Evolutionary conservation across 1,284 basidiomycete species (phyloP), one percentile per base, ranked within the genome.

Genomic region (Heterobasidion irregulare): DNA sequence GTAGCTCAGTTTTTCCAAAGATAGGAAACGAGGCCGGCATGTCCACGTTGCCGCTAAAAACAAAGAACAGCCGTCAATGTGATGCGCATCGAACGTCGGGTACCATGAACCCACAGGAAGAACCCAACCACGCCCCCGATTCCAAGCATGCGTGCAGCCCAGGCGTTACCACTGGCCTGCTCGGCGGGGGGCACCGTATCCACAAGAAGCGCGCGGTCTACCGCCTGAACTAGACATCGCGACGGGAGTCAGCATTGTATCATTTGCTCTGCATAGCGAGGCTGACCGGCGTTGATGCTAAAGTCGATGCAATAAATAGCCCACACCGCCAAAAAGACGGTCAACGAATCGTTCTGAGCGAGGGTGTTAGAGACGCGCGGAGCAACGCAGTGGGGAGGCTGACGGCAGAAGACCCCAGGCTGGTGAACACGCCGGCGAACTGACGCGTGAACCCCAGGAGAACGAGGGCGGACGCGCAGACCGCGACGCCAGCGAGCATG

Each of bases 251-350:
- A 52, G 18, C 15, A 44, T 26, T 26, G 5, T 26, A 6, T 26
- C 26, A 26, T 26, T 26, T 36, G 50, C 12, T 35, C n/a, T 15
- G 18, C 13, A 16, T 26, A 15, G n/a, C 32, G 32, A 33, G 36
- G 60, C 75, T 56, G 58, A 84, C 86, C 84, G 38, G 87, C 93
- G 66, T 98, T 98, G 59, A 98, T 89, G 32, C 86, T 84, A 64
- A 98, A 97, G 72, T 99, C 96, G 54, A 98, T 88, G 41, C 87
- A 76, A 65, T 92, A 97, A 52, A 99, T 91, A 2, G 94, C 77
- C 15, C 92, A 62, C 4, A 98, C 81, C 13, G 94, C 96, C 9
- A 97, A 75, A 60, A 76, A 80, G 51, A 95, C 83, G 1, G 89
- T 88, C 32, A 91, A 68, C 6, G 66, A 54, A 56, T 83, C 72